A percentile compares a stretch with the other conserved stretches of the same genome.
phyloP scores from a whole-genome alignment of 176 grass and related monocot genomes.

The Tillandsia fasciculata region DNA sequence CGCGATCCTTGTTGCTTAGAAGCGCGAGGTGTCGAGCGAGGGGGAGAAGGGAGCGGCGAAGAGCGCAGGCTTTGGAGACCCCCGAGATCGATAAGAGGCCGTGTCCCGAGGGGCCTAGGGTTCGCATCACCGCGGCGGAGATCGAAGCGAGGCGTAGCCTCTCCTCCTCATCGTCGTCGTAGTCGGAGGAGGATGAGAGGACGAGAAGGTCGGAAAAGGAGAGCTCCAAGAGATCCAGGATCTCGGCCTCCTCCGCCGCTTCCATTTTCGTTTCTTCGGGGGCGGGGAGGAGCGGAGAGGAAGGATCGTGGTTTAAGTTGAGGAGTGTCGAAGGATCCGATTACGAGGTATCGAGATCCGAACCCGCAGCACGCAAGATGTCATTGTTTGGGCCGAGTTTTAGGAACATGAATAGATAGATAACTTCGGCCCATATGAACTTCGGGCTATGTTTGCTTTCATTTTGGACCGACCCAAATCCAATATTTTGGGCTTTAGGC shows the following conservation, averaged over 20 bases:
- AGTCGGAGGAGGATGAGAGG: slow-evolving; percentile 19
- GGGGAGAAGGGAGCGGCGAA: slow-evolving; percentile 50
- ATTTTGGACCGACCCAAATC: too few relatives aligned
- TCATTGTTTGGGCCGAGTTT: too few relatives aligned
- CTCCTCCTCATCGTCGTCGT: background rate
- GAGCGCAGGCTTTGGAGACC: slow-evolving; percentile 31
- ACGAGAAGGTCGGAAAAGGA: slow-evolving; percentile 44
- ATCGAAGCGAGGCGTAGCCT: slow-evolving; percentile 18
- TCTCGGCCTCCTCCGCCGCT: slow-evolving; percentile 14
- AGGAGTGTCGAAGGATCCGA: too few relatives aligned
- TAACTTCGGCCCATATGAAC: too few relatives aligned
- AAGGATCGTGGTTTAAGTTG: too few relatives aligned
- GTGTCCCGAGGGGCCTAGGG: slow-evolving; percentile 44
- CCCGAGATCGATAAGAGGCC: slow-evolving; percentile 43
- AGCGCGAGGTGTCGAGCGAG: slow-evolving; percentile 57
- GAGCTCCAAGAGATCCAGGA: slow-evolving; percentile 43
- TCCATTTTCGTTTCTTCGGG: background rate
- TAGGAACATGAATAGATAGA: too few relatives aligned
- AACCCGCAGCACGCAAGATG: too few relatives aligned
- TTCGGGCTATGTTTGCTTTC: too few relatives aligned
- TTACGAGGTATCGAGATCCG: too few relatives aligned
- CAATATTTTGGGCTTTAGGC: too few relatives aligned
- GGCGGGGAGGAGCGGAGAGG: too few relatives aligned
- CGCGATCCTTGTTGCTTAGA: slow-evolving; percentile 39
- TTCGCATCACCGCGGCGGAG: slow-evolving; percentile 24